Base-by-base conservation (phyloP, 164 flowering plant genomes). In the Taxillus chinensis region DNA sequence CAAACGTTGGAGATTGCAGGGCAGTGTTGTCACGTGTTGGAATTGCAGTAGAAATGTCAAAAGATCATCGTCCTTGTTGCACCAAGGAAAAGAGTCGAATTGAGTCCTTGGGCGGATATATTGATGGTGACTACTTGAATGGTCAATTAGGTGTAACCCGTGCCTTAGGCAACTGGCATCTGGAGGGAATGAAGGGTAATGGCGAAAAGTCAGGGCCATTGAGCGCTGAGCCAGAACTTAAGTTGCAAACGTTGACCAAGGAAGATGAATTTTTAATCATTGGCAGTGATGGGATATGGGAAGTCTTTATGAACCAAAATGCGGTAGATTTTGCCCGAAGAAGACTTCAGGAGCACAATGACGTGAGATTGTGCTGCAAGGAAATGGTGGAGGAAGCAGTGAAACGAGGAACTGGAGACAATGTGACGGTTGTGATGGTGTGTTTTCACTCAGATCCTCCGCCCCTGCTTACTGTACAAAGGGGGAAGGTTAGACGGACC, bases 1-100 rank as follows among this genome's bases (percentile, higher is more conserved):
- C 99, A 54, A 93, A 93, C 85, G 97, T 85, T 11, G 99, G 99
- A 45, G 99, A 93, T 63, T 90, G 97, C 63, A 71, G 97, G 41
- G 99, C 99, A 7, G 96, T 93, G 6, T 65, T 93, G 10, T 93
- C 95, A 13, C 81, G 92, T 41, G 61, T 57, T 17, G 99, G 99
- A 41, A 50, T 66, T 3, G 95, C 93, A 3, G 52, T 85, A 13
- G 93, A 87, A 67, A 83, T 93, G 93, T 90, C 99, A 3, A 75
- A 77, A 70, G 99, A 93, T 60, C 99, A 93, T 73, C 79, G 79
- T 48, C 93, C 99, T 5, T 68, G 82, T 61, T 89, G 84, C 63
- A 14, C n/a, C 3, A 76, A 60, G 58, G 99, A 95, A 69, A 70
- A 70, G 68, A 76, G 5, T 41, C 74, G 99, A 43, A 67, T 95